phyloP scores from a whole-genome alignment of 805 yeast species.

The Lipomyces kockii region DNA sequence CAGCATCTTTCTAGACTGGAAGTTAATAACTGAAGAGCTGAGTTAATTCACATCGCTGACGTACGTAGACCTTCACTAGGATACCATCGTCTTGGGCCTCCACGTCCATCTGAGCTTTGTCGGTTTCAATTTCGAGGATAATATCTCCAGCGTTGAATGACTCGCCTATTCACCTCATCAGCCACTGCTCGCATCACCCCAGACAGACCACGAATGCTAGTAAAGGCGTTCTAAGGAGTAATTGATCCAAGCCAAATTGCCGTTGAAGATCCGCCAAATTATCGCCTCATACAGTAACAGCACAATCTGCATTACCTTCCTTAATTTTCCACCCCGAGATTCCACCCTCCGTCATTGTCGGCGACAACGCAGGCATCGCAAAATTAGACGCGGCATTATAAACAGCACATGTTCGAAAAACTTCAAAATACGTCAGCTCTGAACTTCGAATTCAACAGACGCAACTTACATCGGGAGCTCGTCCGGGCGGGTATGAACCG shows the following conservation, averaged over 20 bases:
- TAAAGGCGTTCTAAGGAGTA: background rate
- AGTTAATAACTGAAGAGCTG: background rate
- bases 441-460: background rate
- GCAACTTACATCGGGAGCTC: constrained; percentile 8
- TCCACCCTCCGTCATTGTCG: constrained; percentile 97
- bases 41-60: constrained; percentile 36
- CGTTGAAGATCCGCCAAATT: background rate
- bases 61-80: constrained; percentile 68
- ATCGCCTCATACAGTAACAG: background rate
- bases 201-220: background rate
- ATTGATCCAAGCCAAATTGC: background rate
- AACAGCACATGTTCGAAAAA: constrained; percentile 1
- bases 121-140: constrained; percentile 96
- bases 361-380: constrained; percentile 98
- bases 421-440: background rate
- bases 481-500: constrained; percentile 12
- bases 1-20: constrained; percentile 53
- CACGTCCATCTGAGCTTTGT: constrained; percentile 96
- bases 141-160: constrained; percentile 85
- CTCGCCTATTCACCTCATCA: constrained; percentile 53
- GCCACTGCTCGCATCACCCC: background rate
- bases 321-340: constrained; percentile 87
- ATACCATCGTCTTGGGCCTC: constrained; percentile 95
- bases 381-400: constrained; percentile 49
- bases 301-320: constrained; percentile 52